Evolutionary conservation across 768 basidiomycete species (phyloP).

Genomic region (Amanita rubescens): DNA sequence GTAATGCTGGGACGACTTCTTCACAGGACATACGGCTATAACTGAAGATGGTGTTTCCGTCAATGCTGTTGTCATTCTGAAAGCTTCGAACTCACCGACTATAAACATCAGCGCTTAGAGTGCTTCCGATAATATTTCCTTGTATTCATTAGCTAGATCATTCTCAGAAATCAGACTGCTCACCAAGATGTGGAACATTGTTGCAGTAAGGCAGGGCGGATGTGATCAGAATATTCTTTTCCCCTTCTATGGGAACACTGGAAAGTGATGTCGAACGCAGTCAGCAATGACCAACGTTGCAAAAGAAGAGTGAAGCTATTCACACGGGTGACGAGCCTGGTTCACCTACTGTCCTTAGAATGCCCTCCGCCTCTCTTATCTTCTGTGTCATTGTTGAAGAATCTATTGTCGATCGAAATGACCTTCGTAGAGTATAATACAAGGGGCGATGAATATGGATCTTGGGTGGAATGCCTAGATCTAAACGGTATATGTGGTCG

Average conservation of each 20-base stretch:
- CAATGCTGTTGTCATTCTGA: not conserved
- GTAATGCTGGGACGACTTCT: not conserved
- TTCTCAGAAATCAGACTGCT: constrained; percentile 11
- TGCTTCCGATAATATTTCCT: constrained; percentile 94
- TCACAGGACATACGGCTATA: constrained; percentile 45
- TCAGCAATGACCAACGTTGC: not conserved
- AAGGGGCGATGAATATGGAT: not conserved
- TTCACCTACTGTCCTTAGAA: constrained; percentile 42
- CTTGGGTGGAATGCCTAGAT: not conserved
- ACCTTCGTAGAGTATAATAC: not conserved
- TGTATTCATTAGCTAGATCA: constrained; percentile 5
- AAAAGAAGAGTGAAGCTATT: not conserved
- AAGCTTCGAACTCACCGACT: constrained; percentile 61
- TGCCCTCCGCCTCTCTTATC: constrained; percentile 41
- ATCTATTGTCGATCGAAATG: not conserved
- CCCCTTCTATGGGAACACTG: constrained; percentile 73
- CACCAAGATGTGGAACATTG: constrained; percentile 93
- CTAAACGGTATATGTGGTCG: not conserved
- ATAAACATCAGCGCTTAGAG: constrained; percentile 94
- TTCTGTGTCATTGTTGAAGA: constrained; percentile 39
- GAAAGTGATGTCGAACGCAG: constrained; percentile 3
- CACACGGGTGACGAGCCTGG: constrained; percentile 31
- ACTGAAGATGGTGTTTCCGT: constrained; percentile 24
- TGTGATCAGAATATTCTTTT: constrained; percentile 85
- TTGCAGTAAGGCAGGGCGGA: constrained; percentile 96